Conservation (phyloP, 1,139 yeast genomes). For the Protomyces inouyei region DNA sequence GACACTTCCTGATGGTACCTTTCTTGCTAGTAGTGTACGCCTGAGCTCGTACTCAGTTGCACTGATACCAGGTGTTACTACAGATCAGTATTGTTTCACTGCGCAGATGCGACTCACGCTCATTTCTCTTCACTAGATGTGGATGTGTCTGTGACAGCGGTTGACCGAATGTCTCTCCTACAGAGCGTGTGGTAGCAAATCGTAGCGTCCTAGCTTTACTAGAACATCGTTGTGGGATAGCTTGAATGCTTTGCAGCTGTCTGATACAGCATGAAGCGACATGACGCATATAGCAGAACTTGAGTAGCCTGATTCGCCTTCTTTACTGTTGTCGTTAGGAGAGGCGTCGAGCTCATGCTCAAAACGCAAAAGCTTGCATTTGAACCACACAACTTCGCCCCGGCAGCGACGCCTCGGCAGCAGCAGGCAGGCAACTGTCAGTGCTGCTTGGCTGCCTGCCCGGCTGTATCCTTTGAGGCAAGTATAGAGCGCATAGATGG, state of each 20-base stretch:
- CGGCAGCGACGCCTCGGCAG: no score
- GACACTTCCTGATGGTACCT: conserved; percentile 59
- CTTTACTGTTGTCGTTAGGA: no score
- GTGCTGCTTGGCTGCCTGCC: no score
- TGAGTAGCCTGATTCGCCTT: no score
- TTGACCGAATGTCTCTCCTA: conserved; percentile 52
- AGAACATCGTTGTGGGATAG: no score
- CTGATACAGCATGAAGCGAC: background rate
- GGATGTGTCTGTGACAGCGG: conserved; percentile 84
- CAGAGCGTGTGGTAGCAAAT: background rate
- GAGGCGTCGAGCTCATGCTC: no score
- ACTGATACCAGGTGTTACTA: conserved; percentile 76
- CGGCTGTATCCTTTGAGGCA: no score
- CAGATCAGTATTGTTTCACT: background rate
- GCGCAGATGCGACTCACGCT: conserved; percentile 36
- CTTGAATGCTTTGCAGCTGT: no score
- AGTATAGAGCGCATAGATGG: background rate
- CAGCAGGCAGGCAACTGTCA: no score
- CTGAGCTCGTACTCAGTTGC: conserved; percentile 77
- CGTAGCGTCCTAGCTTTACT: background rate
- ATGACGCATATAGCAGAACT: background rate
- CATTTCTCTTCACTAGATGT: conserved; percentile 64
- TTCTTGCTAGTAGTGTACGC: conserved; percentile 53
- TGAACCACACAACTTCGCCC: no score
- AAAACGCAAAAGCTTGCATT: no score